Evolutionary conservation across 1,284 basidiomycete species (phyloP), one percentile per base, ranked within the genome.

Genomic region (Ustilago esculenta): DNA sequence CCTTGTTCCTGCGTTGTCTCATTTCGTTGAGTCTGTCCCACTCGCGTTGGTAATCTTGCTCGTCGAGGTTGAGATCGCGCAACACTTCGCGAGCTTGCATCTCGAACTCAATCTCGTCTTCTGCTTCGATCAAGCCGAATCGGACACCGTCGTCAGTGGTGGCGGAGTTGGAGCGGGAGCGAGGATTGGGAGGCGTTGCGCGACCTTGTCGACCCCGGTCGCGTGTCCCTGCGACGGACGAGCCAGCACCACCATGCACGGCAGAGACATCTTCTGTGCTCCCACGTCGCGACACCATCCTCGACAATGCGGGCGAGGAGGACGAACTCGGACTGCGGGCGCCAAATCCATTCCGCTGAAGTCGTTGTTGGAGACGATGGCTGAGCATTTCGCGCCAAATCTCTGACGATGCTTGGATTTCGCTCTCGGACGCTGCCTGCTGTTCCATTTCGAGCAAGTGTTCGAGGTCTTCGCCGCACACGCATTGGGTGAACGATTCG

Each of bases 51-150:
- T 64, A 65, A 10, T 60, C 53, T 15, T 40, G 35, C 10, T 51
- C 49, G 21, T 60, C 40, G 4, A 71, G 46, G 10, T 64, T 32
- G 36, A 71, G 49, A 27, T 64, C 67, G 15, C 49, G 42, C 25
- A 71, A 40, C 30, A 71, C 49, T 34, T 66, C 67, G 12, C 67
- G 56, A 21, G 61, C 67, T 45, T 71, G 61, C 52, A 71, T 43
- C 23, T 71, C 67, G n/a, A 71, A 71, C 20, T 71, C 67, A 34
- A 66, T 37, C 49, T 71, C 67, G 40, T 65, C 61, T n/a, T 65
- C 61, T 9, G 61, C 61, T 14, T 71, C 67, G 7, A 66, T 58
- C 37, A 66, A 44, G 2, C 60, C 66, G 34, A 59, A 64, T 1
- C 56, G 47, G 12, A 54, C 52, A 1, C 50, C 42, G 11, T 66